Conservation (phyloP, 306 rosid species). For the Prunus kanzakura region DNA sequence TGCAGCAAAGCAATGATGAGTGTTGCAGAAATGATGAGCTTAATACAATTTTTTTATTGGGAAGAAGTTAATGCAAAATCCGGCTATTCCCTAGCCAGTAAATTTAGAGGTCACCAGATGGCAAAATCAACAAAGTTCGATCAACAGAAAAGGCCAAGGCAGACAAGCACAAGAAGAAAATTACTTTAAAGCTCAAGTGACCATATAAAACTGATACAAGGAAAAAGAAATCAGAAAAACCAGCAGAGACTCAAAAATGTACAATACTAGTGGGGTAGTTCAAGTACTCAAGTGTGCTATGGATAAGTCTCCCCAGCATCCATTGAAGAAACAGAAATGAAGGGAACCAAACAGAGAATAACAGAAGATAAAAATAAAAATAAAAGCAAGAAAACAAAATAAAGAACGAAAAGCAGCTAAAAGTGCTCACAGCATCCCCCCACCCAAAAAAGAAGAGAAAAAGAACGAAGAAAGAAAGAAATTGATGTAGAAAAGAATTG, state of each 20-base stretch:
- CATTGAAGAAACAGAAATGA: conserved; percentile 5
- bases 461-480: conserved; percentile 12
- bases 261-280: neutral
- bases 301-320: conserved; percentile 24
- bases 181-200: conserved; percentile 18
- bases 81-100: conserved; percentile 26
- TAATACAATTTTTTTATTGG: neutral
- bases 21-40: conserved; percentile 37
- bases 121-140: conserved; percentile 21
- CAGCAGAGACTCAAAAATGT: conserved; percentile 14
- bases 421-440: conserved; percentile 7
- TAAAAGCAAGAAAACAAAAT: neutral
- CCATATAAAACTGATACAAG: neutral
- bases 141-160: conserved; percentile 31
- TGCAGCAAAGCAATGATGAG: conserved; percentile 53
- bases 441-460: conserved; percentile 25
- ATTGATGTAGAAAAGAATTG: neutral
- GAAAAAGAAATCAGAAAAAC: neutral
- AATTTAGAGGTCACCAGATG: conserved; percentile 19
- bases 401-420: conserved; percentile 16
- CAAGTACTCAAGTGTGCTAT: conserved; percentile 18
- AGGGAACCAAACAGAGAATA: conserved; percentile 3
- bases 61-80: neutral
- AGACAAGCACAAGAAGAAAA: conserved; percentile 32
- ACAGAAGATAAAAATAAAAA: neutral